These are phyloP conservation scores for Botrytis elliptica DNA, from an alignment of 2,329 filamentous ascomycete species.

Conservation along the genomic window DNA sequence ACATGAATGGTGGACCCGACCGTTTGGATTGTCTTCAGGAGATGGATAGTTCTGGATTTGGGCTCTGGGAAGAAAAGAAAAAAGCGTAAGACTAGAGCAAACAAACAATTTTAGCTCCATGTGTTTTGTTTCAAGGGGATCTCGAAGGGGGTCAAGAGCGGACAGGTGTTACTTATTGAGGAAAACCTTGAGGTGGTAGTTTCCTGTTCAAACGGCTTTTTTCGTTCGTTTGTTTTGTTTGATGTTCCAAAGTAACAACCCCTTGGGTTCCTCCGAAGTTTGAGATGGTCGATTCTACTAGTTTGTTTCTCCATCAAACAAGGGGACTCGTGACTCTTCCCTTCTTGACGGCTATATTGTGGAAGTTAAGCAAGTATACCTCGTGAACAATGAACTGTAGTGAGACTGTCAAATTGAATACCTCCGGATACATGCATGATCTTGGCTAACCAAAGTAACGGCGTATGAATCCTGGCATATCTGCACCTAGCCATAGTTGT, in stretches of 20 bases:
- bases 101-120: constrained; percentile 16
- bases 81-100: neutral
- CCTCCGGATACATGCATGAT: constrained; percentile 23
- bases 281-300: constrained; percentile 2
- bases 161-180: neutral
- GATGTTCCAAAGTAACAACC: constrained; percentile 11
- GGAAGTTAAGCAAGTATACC: constrained; percentile 5
- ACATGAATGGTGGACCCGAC: constrained; percentile 15
- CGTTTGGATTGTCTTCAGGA: constrained; percentile 14
- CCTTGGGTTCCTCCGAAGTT: constrained; percentile 20
- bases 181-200: neutral
- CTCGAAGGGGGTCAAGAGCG: neutral
- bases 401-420: constrained; percentile 18
- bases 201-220: constrained; percentile 4
- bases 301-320: constrained; percentile 12
- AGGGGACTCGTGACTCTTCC: constrained; percentile 16
- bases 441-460: constrained; percentile 21
- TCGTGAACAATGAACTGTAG: constrained; percentile 4
- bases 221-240: neutral
- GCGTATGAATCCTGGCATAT: constrained; percentile 19
- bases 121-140: constrained; percentile 9
- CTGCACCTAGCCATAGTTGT: constrained; percentile 21
- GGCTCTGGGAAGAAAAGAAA: neutral
- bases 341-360: constrained; percentile 14
- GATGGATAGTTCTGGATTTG: neutral